phyloP scores from a whole-genome alignment of 2,329 filamentous ascomycete species.

The Cladosporium sphaerospermum region DNA sequence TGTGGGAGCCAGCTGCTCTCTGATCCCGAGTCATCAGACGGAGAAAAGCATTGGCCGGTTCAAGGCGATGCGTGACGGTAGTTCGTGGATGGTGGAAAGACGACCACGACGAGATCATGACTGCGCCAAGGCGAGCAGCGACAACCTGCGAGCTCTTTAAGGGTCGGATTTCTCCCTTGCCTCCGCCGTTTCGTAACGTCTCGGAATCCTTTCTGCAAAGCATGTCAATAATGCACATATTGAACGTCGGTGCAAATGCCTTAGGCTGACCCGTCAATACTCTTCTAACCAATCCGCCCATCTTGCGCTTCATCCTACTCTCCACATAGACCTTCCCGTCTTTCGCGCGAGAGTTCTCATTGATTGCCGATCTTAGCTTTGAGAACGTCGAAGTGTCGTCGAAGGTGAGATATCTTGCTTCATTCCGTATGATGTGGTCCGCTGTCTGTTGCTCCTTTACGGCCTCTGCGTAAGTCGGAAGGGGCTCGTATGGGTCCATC shows the following conservation, averaged over 20 bases:
- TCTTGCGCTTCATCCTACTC: neutral
- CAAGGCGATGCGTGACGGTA: too few relatives aligned
- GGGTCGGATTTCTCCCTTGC: too few relatives aligned
- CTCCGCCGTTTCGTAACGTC: too few relatives aligned
- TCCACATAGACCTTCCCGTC: neutral
- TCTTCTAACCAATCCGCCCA: neutral
- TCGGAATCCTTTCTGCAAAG: too few relatives aligned
- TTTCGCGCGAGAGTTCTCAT: neutral
- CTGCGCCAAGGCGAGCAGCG: too few relatives aligned
- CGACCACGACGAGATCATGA: too few relatives aligned
- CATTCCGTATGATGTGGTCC: neutral
- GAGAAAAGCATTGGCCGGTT: too few relatives aligned
- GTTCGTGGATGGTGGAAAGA: too few relatives aligned
- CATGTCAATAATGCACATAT: too few relatives aligned
- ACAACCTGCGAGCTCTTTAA: too few relatives aligned
- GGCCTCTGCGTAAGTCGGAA: slow-evolving; percentile 5
- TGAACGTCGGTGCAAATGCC: neutral
- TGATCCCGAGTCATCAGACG: too few relatives aligned
- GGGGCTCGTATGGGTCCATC: slow-evolving; percentile 2
- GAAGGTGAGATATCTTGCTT: neutral
- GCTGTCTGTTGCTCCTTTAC: neutral
- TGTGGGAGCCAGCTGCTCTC: too few relatives aligned
- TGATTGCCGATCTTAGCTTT: neutral
- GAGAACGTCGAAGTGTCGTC: neutral
- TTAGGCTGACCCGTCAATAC: neutral